Evolutionary conservation across 2,329 filamentous ascomycete genomes (phyloP), one percentile per base, ranked within the genome.

Genomic region (Fusarium denticulatum): DNA sequence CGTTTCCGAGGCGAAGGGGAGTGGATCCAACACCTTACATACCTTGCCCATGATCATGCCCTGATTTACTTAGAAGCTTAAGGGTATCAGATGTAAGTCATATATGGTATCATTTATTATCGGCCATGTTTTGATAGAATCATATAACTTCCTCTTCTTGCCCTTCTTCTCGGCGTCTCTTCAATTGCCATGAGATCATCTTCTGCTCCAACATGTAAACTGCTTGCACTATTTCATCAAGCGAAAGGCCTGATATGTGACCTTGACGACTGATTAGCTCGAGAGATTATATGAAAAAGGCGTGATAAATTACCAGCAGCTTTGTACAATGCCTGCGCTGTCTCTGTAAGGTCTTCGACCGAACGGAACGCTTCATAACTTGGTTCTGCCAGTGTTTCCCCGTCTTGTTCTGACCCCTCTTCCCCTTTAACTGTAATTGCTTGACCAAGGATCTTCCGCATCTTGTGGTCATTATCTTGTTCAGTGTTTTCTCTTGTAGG

Each of bases 191-290:
- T 26, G 64, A 60, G 3, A 80, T 63, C n/a, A 84, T 78, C 15
- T 76, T 76, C 24, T 79, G 78, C 60, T 85, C 83, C 37, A 84
- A 67, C 79, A 81, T 83, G 67, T 83, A 83, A 13, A 84, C 80
- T 32, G 82, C 82, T 32, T 79, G 76, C 6, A 82, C 77, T 22
- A 81, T 72, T 37, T 80, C 79, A 11, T 81, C 77, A 9, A 83
- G 71, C 8, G 82, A 78, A 14, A 83, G 64, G 9, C 82, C 83
- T 14, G 80, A 75, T n/a, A 76, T 68, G 14, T 78, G 75, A 36
- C 79, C 82, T 73, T 81, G 47, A 28, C 34, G 53, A 24, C 13
- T 34, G 11, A 60, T 78, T 12, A 78, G 76, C 30, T 56, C 45
- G 12, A 14, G 14, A n/a, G 18, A 22, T n/a, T 49, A 30, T n/a